Percentiles rank a stretch among this genome's conserved stretches.
Evolutionary conservation across 495 filamentous ascomycete species (phyloP).

Genomic region (Hypoxylon fuscum): DNA sequence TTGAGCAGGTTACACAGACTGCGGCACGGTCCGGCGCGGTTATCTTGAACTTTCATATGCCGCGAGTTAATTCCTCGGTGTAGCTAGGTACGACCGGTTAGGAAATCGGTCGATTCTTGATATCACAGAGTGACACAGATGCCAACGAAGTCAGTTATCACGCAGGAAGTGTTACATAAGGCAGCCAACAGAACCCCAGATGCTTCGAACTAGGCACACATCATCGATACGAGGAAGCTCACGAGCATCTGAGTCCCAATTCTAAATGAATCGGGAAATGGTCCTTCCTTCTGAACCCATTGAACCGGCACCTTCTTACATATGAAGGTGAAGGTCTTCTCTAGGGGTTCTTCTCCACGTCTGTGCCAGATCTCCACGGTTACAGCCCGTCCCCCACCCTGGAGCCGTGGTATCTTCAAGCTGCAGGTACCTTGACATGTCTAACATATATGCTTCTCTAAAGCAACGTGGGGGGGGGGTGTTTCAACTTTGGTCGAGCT

Average conservation of each 20-base stretch:
- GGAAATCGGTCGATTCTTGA: neutral
- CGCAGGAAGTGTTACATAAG: neutral
- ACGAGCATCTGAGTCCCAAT: no score
- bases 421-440: neutral
- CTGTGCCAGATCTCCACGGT: neutral
- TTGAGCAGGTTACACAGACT: neutral
- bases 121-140: neutral
- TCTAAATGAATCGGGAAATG: no score
- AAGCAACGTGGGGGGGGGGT: constrained; percentile 4
- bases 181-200: neutral
- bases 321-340: neutral
- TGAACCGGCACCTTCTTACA: neutral
- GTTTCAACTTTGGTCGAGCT: constrained; percentile 6
- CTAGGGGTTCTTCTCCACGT: constrained; percentile 8
- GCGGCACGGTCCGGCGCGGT: constrained; percentile 27
- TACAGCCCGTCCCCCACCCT: neutral
- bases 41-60: constrained; percentile 1
- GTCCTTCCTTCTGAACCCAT: neutral
- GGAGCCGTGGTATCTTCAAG: neutral
- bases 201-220: neutral
- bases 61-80: neutral
- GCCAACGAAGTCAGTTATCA: neutral
- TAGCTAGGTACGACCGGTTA: neutral
- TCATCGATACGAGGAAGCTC: neutral
- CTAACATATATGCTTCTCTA: neutral